Percentiles rank a stretch among this genome's conserved stretches.
Evolutionary conservation across 2,329 filamentous ascomycete genomes (phyloP).

Genomic region (Lecanicillium sp.): DNA sequence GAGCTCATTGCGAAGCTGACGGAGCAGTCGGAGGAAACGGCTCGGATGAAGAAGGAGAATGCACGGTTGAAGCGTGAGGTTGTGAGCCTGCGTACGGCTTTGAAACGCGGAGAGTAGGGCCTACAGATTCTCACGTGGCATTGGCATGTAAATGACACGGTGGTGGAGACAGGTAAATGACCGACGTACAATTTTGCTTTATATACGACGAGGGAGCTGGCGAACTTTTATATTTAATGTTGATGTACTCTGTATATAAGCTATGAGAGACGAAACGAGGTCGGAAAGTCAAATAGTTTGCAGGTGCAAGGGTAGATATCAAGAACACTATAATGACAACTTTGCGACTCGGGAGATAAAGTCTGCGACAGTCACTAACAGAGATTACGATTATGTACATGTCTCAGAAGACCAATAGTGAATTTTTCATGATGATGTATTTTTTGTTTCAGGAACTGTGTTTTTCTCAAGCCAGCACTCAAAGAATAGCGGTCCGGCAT

Average conservation of each 20-base stretch:
- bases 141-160: slow-evolving; percentile 6
- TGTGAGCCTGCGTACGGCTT: slow-evolving; percentile 54
- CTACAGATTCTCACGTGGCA: too few species aligned
- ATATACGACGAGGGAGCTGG: too few species aligned
- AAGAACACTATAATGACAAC: too few species aligned
- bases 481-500: slow-evolving; percentile 53
- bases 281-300: too few species aligned
- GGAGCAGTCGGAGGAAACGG: slow-evolving; percentile 70
- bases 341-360: too few species aligned
- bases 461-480: slow-evolving; percentile 59
- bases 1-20: slow-evolving; percentile 65
- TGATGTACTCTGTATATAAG: too few species aligned
- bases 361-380: too few species aligned
- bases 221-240: too few species aligned
- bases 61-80: slow-evolving; percentile 75
- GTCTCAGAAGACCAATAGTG: too few species aligned
- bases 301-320: too few species aligned
- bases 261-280: too few species aligned
- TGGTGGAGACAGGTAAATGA: slow-evolving; percentile 13
- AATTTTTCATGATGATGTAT: slow-evolving; percentile 1
- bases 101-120: slow-evolving; percentile 35
- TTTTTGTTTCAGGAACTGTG: neutral
- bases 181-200: slow-evolving; percentile 6
- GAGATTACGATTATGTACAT: too few species aligned
- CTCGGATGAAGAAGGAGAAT: slow-evolving; percentile 77